phyloP scores from a whole-genome alignment of 371 early-diverging fungal genomes.

The Phascolomyces articulosus region DNA sequence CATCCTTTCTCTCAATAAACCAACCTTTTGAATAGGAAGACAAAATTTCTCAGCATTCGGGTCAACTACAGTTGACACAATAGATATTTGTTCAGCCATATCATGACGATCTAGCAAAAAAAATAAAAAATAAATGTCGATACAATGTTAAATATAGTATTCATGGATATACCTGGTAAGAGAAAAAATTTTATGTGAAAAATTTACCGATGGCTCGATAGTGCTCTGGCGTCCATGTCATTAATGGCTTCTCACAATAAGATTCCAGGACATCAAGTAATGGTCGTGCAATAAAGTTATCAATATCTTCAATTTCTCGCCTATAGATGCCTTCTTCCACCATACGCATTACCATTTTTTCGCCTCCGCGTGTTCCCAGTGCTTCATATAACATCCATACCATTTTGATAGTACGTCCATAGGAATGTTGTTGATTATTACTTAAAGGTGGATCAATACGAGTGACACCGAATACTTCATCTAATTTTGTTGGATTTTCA shows the following conservation, averaged over 20 bases:
- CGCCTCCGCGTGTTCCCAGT: slow-evolving; percentile 3
- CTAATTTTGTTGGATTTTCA: slow-evolving; percentile 1
- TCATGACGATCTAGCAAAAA: slow-evolving; percentile 58
- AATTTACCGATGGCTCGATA: slow-evolving; percentile 52
- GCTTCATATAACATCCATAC: slow-evolving; percentile 19
- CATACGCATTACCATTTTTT: slow-evolving; percentile 25
- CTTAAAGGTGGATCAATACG: slow-evolving; percentile 10
- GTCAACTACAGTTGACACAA: neutral
- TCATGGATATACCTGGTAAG: too few relatives aligned
- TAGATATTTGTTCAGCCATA: slow-evolving; percentile 53
- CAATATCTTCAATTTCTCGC: slow-evolving; percentile 45
- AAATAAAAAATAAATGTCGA: too few relatives aligned
- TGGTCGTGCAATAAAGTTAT: slow-evolving; percentile 48
- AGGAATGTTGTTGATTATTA: neutral
- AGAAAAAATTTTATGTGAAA: too few relatives aligned
- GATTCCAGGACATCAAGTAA: slow-evolving; percentile 44
- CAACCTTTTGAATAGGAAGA: slow-evolving; percentile 1
- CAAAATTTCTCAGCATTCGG: slow-evolving; percentile 8
- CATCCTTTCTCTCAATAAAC: neutral
- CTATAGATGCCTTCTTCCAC: slow-evolving; percentile 26
- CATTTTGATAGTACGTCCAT: slow-evolving; percentile 15
- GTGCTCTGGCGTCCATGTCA: slow-evolving; percentile 43
- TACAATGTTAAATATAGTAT: too few relatives aligned
- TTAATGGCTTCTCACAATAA: slow-evolving; percentile 40
- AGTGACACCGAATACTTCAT: slow-evolving; percentile 16